Conservation (phyloP, 1,284 basidiomycete genomes). For the Naganishia sp. region DNA sequence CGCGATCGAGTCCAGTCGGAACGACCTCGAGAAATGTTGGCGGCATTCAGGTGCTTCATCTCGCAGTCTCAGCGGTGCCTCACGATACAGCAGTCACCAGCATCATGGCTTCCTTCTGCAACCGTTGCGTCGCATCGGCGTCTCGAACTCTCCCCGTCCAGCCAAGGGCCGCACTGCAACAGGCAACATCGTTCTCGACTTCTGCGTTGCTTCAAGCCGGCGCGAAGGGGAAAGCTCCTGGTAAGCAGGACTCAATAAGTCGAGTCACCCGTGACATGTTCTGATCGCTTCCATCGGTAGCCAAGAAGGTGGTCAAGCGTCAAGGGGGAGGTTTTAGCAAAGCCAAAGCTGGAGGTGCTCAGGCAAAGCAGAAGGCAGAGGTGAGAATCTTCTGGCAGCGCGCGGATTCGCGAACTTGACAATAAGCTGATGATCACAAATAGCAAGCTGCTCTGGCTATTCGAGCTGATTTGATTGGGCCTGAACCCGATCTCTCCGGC, state of each 20-base stretch:
- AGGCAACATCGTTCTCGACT: constrained; percentile 23
- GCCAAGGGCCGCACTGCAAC: neutral
- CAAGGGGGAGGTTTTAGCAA: constrained; percentile 31
- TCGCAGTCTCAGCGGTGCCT: neutral
- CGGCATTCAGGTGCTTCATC: neutral
- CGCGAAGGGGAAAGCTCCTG: constrained; percentile 31
- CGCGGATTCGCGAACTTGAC: neutral
- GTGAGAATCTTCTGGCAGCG: constrained; percentile 4
- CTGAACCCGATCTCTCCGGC: constrained; percentile 24
- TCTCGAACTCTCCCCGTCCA: neutral
- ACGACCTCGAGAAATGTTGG: constrained; percentile 5
- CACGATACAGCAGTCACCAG: too few species aligned
- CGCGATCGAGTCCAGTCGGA: neutral
- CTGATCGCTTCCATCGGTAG: constrained; percentile 15
- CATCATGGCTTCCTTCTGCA: constrained; percentile 29
- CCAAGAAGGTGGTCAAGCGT: constrained; percentile 32
- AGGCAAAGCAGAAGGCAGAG: constrained; percentile 32
- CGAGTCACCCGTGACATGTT: too few species aligned
- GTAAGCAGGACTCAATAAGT: neutral
- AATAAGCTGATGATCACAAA: neutral
- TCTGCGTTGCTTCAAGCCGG: constrained; percentile 27
- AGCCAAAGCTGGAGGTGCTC: constrained; percentile 21
- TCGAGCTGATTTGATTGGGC: constrained; percentile 22
- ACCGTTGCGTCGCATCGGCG: constrained; percentile 25
- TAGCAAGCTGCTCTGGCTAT: constrained; percentile 25